Evolutionary conservation across 2,329 filamentous ascomycete genomes (phyloP).

Genomic region (Drechslera avenae): DNA sequence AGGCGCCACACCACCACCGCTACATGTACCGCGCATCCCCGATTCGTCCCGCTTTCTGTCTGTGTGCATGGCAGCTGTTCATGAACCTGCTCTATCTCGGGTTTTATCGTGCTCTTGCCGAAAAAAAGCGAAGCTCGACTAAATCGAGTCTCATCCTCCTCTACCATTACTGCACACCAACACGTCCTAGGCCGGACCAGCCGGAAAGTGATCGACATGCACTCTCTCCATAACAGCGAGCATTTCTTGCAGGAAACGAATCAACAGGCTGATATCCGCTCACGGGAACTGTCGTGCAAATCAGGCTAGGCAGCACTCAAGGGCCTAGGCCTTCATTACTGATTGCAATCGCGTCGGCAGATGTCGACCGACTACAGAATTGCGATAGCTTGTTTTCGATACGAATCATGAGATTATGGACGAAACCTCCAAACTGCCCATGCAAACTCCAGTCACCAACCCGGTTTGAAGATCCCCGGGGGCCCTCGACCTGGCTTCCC

Average conservation of each 20-base stretch:
- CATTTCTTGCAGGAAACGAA: conserved; percentile 28
- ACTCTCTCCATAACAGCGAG: conserved; percentile 21
- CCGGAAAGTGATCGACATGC: conserved; percentile 34
- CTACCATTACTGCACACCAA: conserved; percentile 8
- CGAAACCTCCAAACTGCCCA: conserved; percentile 6
- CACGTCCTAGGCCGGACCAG: conserved; percentile 29
- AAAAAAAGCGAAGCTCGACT: neutral
- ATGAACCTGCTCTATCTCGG: neutral
- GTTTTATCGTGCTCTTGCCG: neutral
- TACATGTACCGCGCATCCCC: conserved; percentile 17
- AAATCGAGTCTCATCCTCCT: neutral
- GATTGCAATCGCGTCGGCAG: conserved; percentile 4
- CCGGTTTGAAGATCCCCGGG: conserved; percentile 41
- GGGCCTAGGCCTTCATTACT: conserved; percentile 12
- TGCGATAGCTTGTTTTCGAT: conserved; percentile 1
- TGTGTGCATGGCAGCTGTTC: conserved; percentile 1
- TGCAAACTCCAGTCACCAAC: conserved; percentile 23
- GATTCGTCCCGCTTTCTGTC: conserved; percentile 20
- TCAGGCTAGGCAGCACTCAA: conserved; percentile 14
- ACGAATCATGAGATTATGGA: conserved; percentile 3
- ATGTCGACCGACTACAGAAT: neutral
- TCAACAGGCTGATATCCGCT: conserved; percentile 19
- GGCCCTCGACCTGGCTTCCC: conserved; percentile 49
- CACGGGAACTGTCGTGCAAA: conserved; percentile 15
- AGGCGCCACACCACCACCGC: conserved; percentile 13